Evolutionary conservation across 495 filamentous ascomycete genomes (phyloP), one percentile per base, ranked within the genome.

Genomic region (Baudoinia panamericana): DNA sequence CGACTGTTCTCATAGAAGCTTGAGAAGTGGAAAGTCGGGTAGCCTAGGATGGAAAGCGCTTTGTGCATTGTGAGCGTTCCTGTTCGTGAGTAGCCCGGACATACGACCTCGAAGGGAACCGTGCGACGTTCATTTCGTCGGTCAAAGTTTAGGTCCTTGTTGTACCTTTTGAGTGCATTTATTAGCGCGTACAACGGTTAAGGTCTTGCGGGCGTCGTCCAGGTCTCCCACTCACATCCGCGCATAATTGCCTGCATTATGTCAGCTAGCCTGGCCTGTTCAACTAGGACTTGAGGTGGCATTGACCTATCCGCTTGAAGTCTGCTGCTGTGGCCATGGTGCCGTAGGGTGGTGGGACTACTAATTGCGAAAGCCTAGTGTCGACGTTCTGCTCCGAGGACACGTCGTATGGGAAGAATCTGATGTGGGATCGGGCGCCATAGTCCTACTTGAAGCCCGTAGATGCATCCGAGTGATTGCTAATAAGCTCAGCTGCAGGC

Each of bases 51-150:
- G 4, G 28, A 4, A 6, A 51, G 24, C 5, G 47, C 47, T 5
- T 27, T 37, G 30, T 12, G 29, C 23, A 42, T 28, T 1, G 43
- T 25, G 37, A 43, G 23, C 2, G 44, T 52, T 2, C 48, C 48
- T 9, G 48, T 47, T 18, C 44, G 48, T 12, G 38, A 30, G 18
- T 51, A 36, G 13, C 48, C 45, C 6, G 43, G 31, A n/a, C 37
- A 39, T 3, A 52, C 25, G 4, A 48, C 33, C 12, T 39, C 21
- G 44, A 52, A 43, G 5, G 41, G 40, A 5, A 36, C 39, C 8
- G 40, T 20, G 12, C 45, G 45, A 12, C 21, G 22, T 2, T 2
- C 8, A 3, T n/a, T 18, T 5, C 9, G 33, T 5, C 29, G 21
- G 24, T 37, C 32, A 17, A 30, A 26, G 31, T 43, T 34, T 15